A percentile compares a stretch with the other conserved stretches of the same genome.
Evolutionary conservation across 257 asterid genomes (phyloP).

Genomic region (Lycium ferocissimum): DNA sequence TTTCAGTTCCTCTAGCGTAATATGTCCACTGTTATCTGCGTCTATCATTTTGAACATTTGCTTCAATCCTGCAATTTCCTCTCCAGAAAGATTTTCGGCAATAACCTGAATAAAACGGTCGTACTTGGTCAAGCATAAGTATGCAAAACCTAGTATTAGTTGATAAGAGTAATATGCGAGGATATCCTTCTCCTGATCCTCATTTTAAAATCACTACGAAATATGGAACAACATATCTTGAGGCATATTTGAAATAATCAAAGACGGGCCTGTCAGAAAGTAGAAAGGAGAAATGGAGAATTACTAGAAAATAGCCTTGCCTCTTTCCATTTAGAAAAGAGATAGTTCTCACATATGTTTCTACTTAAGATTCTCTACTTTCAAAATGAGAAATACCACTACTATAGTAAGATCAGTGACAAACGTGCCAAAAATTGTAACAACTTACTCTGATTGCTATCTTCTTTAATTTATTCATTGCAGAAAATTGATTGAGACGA

Average conservation of each 20-base stretch:
- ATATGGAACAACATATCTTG: not conserved
- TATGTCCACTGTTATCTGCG: slow-evolving; percentile 54
- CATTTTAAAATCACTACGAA: not conserved
- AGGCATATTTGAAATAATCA: not conserved
- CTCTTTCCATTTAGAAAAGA: not conserved
- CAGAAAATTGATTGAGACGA: slow-evolving; percentile 56
- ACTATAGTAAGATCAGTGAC: not conserved
- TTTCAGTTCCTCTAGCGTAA: slow-evolving; percentile 52
- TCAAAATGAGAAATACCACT: not conserved
- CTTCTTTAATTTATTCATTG: slow-evolving; percentile 57
- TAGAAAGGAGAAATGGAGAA: slow-evolving; percentile 2
- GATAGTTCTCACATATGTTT: not conserved
- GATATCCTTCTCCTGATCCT: not conserved
- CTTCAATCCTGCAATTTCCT: slow-evolving; percentile 59
- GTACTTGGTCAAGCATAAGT: not conserved
- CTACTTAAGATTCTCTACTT: not conserved
- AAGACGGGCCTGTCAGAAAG: not conserved
- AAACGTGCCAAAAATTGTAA: slow-evolving; percentile 14
- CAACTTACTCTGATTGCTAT: slow-evolving; percentile 51
- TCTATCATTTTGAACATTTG: slow-evolving; percentile 61
- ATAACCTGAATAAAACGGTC: slow-evolving; percentile 41
- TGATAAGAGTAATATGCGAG: slow-evolving; percentile 6
- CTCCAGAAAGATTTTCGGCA: slow-evolving; percentile 54
- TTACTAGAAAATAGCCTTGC: not conserved
- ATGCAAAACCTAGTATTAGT: not conserved